Evolutionary conservation across 768 basidiomycete genomes (phyloP), one percentile per base, ranked within the genome.

Genomic region (Lentinus tigrinus): DNA sequence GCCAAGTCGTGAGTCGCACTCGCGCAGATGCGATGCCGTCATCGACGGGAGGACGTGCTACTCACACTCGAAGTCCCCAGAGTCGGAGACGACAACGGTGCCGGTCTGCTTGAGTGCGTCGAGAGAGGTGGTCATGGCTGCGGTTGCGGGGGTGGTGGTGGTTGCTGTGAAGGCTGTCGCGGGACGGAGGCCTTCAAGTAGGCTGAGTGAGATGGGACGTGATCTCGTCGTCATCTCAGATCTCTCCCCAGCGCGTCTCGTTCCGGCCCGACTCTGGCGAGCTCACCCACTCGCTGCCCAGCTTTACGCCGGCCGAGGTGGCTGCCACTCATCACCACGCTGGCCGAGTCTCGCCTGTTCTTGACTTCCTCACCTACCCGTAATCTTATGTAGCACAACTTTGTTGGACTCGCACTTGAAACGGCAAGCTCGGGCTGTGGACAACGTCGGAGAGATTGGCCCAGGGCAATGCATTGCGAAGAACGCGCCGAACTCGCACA

Each of bases 11-110:
- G 63, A 71, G 40, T 49, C 31, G 11, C 7, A 31, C 31, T 31
- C 31, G 11, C 11, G 7, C 31, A 11, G 31, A 31, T 31, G 31
- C 31, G 11, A 31, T 10, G 28, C 28, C 28, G 28, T 10, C 28
- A 31, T 31, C 28, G 10, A 31, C 31, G 31, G 3, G 11, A 11
- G 31, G 31, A 31, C 11, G 37, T 51, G 26, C 34, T 4, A 65
- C 78, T 69, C 57, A 80, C 93, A 82, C 76, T 91, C 92, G 71
- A 97, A 96, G 77, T 97, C 95, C 54, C 95, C 96, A 57, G 94
- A 95, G 81, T 99, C 96, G 47, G 93, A 95, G 70, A 96, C 94
- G 76, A 98, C 95, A 73, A 91, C 85, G 70, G 96, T 98, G 69
- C 95, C 96, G 68, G 91, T 90, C 66, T 88, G 83, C 72, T 96